These are phyloP conservation scores for Hydnum rufescens DNA, from an alignment of 768 basidiomycete species.

Conservation along the genomic window DNA sequence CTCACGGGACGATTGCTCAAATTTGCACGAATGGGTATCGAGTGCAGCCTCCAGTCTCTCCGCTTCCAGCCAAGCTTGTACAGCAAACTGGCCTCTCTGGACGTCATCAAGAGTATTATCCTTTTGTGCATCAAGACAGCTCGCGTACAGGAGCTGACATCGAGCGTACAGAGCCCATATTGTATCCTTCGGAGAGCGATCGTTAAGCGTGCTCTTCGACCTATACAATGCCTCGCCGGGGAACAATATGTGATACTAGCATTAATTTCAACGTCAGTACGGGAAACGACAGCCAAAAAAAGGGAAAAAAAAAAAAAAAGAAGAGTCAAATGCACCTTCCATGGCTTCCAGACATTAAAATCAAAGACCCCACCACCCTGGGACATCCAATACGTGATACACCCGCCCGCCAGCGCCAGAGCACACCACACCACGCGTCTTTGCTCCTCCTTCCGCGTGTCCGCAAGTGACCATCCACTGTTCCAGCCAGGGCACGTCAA, in stretches of 20 bases:
- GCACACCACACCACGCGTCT: slow-evolving; percentile 10
- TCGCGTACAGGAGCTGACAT: neutral
- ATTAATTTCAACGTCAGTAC: neutral
- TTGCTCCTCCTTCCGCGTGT: slow-evolving; percentile 9
- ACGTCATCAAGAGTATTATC: neutral
- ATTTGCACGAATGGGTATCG: neutral
- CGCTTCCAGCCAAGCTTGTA: neutral
- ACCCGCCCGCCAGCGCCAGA: neutral
- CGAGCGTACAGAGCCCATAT: neutral
- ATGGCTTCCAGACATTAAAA: neutral
- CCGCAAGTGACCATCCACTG: slow-evolving; percentile 4
- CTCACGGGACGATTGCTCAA: neutral
- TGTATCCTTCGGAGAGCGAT: neutral
- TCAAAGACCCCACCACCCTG: neutral
- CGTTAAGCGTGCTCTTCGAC: neutral
- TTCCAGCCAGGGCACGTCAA: slow-evolving; percentile 8
- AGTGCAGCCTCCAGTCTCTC: neutral
- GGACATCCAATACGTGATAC: neutral
- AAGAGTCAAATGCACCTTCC: neutral
- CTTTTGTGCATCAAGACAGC: neutral
- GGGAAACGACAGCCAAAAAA: neutral
- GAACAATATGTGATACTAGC: too few species aligned
- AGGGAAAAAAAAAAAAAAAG: neutral
- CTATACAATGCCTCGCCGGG: neutral
- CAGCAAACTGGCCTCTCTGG: neutral